Base-by-base conservation (phyloP, 202 grass and related monocot species). In the Carex arenaria region DNA sequence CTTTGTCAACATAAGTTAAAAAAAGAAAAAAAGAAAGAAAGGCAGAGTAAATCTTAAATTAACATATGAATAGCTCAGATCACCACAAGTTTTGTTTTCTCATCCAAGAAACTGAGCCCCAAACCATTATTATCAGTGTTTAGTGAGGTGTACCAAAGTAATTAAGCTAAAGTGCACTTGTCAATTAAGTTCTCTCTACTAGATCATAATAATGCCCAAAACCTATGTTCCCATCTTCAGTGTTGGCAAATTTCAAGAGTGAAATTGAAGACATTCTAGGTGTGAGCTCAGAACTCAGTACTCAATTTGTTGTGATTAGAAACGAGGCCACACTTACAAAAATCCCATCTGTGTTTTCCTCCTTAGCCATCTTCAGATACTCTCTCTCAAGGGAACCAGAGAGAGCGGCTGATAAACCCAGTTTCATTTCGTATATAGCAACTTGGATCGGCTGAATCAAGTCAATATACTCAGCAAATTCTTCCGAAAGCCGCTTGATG, bases 371-470 rank as follows among this genome's bases (percentile, higher is more conserved):
- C 67, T 90, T 89, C 61, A 93, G 85, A 91, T 93, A 94, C 64
- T 87, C 86, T 73, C 80, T 93, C 85, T 93, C 82, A 17, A 93
- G 82, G 59, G 87, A 91, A 89, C 86, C 85, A 82, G 92, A 93
- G 28, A 94, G 49, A 84, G 84, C 89, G 81, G 94, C 80, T 78
- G 89, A 84, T 80, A 98, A 88, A 20, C 95, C 95, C 85, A 98
- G 87, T 85, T 98, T 98, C 95, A 98, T 91, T 89, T 98, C 95
- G 62, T 98, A 98, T 51, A 98, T 76, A 62, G 95, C 90, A 62
- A 98, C 92, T 94, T 94, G 95, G 85, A 94, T 81, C 86, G 95
- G 95, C 86, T 93, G 89, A 89, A 98, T 89, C 80, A 98, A 90
- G 87, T 98, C 95, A 67, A 71, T 15, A 86, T 93, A 98, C 59